Base-by-base conservation (phyloP, 495 filamentous ascomycete genomes). In the Aspergillus diversus region DNA sequence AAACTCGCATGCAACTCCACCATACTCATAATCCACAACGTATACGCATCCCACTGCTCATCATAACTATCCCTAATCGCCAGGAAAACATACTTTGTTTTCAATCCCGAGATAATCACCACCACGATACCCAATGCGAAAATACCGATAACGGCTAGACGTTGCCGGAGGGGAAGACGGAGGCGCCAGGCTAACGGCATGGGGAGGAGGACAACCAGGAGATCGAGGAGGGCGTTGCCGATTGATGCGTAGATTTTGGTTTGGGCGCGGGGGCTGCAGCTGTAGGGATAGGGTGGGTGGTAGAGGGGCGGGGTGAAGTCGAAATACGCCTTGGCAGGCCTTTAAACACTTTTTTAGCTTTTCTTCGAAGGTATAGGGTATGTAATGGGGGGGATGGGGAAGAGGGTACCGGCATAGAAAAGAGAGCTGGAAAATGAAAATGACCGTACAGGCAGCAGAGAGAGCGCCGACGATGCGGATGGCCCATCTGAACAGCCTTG, bases 1-100 rank as follows among this genome's bases (percentile, higher is more conserved):
- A 43, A 43, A 43, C 39, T 43, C 11, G 39, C 39, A n/a, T 43
- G 39, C n/a, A 43, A n/a, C n/a, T 43, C 39, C 39, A 43, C 39
- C 39, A 43, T 43, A 43, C 39, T 43, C 39, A 43, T 43, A 8
- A 43, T 43, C 39, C 39, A 43, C 6, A 43, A 43, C 12, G 39
- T n/a, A 43, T 43, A 43, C 3, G 39, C 39, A n/a, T 43, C 39
- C 39, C 39, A 43, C 39, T 43, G 39, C 39, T 43, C 39, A n/a
- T 43, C 39, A 8, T 43, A 43, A 43, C 39, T 43, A 11, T 43
- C n/a, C 12, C 12, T 3, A 0, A 43, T 43, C 7, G 39, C 39
- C 0, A 11, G 39, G 12, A 43, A 4, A 7, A 43, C 39, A 8
- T 43, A 43, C 11, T 12, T 43, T 12, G 39, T 43, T 43, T 43